Evolutionary conservation across 345 rosid genomes (phyloP), one percentile per base, ranked within the genome.

Genomic region (Rhodomyrtus tomentosa): DNA sequence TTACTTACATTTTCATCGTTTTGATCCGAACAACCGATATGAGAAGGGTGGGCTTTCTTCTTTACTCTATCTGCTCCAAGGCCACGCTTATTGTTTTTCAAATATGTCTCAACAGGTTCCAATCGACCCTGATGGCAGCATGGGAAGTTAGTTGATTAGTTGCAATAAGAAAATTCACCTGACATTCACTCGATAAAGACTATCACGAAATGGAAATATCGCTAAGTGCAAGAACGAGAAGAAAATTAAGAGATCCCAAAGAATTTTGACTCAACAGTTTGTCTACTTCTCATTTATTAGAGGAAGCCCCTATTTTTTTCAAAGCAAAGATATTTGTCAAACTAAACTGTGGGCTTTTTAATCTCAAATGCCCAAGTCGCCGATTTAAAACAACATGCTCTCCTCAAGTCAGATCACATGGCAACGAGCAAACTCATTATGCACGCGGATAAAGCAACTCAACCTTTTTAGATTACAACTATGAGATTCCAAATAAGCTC

Each of bases 11-110:
- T 84, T 15, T 84, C 86, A n/a, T 54, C 83, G 81, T 88, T 84
- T 59, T 85, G 82, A 53, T 82, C 87, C 48, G 92, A 88, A 45
- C 29, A 54, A 36, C 76, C 38, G 40, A 86, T 51, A 50, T 82
- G 85, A 45, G 15, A 83, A 42, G 88, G 82, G 74, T 88, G 55
- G 4, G 51, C 84, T 84, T 90, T 91, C 87, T 90, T 92, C 90
- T 92, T 92, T 24, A 80, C 82, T 82, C 82, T 87, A 62, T 87
- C 92, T 49, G 96, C 93, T 86, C 99, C 99, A 11, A 96, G 52
- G 40, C 99, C 99, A 36, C 93, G 91, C 88, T 94, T 96, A 86
- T 96, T 92, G 68, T 90, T 88, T 87, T 96, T 96, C 87, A 87
- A 59, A 72, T 84, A 84, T 52, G 95, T 50, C 88, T 91, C 55